A percentile compares a stretch with the other conserved stretches of the same genome.
Conservation (phyloP, 2,329 filamentous ascomycete genomes). For the Aspergillus sp. region DNA sequence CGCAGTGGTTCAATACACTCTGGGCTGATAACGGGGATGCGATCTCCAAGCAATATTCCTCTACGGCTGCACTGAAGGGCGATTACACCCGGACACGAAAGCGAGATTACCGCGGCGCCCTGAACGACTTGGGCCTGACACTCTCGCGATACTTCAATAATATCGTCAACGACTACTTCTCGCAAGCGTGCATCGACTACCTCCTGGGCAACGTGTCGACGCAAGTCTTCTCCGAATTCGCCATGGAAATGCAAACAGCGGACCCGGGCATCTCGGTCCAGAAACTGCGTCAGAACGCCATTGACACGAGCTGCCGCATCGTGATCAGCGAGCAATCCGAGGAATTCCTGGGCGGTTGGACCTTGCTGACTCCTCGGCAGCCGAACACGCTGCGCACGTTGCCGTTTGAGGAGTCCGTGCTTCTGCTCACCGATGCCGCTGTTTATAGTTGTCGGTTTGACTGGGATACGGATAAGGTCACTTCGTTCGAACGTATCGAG, state of each 20-base stretch:
- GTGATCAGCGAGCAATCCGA: conserved; percentile 77
- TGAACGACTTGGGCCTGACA: conserved; percentile 86
- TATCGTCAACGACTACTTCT: conserved; percentile 96
- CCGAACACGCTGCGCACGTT: conserved; percentile 61
- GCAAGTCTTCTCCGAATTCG: conserved; percentile 86
- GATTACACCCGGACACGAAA: conserved; percentile 91
- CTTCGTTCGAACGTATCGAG: conserved; percentile 79
- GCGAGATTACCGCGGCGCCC: conserved; percentile 78
- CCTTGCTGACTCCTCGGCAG: conserved; percentile 65
- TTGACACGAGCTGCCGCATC: conserved; percentile 79
- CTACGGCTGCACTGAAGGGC: conserved; percentile 89
- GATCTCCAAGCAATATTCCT: conserved; percentile 91
- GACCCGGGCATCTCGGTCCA: conserved; percentile 83
- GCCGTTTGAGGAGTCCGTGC: conserved; percentile 79
- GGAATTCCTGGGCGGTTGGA: conserved; percentile 84
- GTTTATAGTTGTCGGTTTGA: conserved; percentile 88
- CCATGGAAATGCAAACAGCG: conserved; percentile 82
- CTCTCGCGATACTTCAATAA: conserved; percentile 69
- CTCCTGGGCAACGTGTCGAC: conserved; percentile 80
- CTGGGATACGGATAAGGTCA: conserved; percentile 91
- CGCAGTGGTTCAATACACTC: conserved; percentile 87
- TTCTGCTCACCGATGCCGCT: conserved; percentile 76
- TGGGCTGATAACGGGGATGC: conserved; percentile 98
- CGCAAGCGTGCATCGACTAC: conserved; percentile 91
- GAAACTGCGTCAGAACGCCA: conserved; percentile 77